Percentiles rank a stretch among this genome's conserved stretches.
These are phyloP conservation scores for Pichia ethanolica DNA, from an alignment of 805 yeast species.

Conservation along the genomic window DNA sequence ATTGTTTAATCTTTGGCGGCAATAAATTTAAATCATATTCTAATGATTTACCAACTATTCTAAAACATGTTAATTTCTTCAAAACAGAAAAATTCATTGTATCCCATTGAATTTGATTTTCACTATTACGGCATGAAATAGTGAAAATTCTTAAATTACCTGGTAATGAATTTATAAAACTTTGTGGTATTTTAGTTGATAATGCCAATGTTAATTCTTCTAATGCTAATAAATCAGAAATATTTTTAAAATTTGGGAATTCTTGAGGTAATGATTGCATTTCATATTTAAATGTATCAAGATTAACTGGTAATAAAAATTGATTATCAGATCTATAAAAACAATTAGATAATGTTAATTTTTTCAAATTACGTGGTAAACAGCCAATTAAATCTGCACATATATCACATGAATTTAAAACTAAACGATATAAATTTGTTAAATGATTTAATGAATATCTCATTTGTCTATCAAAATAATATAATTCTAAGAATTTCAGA, in stretches of 20 bases:
- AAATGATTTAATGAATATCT: neutral
- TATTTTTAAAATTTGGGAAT: conserved; percentile 2
- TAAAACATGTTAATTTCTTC: neutral
- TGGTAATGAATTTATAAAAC: neutral
- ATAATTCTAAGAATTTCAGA: neutral
- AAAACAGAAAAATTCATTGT: conserved; percentile 2
- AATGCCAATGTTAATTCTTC: neutral
- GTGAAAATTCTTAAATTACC: neutral
- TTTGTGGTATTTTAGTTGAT: neutral
- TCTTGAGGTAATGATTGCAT: neutral
- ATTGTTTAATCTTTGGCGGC: neutral
- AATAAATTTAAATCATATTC: conserved; percentile 4
- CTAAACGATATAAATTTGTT: neutral
- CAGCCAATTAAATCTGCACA: neutral
- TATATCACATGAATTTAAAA: conserved; percentile 3
- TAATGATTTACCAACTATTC: neutral
- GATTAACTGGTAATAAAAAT: neutral
- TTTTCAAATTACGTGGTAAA: neutral
- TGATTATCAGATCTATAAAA: neutral
- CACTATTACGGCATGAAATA: neutral
- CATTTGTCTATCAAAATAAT: conserved; percentile 3
- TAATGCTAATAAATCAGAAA: neutral
- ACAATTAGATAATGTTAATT: neutral
- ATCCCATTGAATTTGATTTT: conserved; percentile 1
- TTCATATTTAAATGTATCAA: neutral